Conservation (phyloP, 1,284 basidiomycete species). For the Ustilago trichophora region DNA sequence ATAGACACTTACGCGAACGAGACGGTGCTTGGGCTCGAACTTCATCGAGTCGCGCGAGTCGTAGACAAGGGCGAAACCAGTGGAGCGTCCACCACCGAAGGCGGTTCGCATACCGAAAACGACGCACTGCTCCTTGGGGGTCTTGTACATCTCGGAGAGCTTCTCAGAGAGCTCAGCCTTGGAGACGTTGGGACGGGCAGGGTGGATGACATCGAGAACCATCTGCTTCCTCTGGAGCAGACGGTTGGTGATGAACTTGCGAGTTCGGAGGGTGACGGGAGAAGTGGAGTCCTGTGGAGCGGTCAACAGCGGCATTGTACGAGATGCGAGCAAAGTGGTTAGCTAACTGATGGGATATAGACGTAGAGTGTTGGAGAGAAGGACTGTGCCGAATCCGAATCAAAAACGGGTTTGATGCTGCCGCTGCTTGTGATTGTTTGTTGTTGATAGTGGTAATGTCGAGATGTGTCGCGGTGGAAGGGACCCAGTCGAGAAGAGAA, state of each 20-base stretch:
- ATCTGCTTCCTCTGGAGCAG: conserved; percentile 83
- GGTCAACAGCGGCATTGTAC: not conserved
- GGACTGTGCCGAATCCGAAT: conserved; percentile 1
- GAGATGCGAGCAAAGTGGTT: not conserved
- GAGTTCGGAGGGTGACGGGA: conserved; percentile 94
- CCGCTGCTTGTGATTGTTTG: not conserved
- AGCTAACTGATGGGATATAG: conserved; percentile 2
- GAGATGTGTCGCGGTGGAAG: too few species aligned
- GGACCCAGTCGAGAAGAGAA: too few species aligned
- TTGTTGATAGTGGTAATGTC: not conserved
- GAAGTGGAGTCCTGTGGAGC: conserved; percentile 76
- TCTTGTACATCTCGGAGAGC: conserved; percentile 78
- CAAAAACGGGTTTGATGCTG: conserved; percentile 4
- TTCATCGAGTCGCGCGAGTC: conserved; percentile 90
- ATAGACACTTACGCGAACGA: conserved; percentile 78
- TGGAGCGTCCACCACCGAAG: conserved; percentile 98
- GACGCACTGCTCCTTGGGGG: conserved; percentile 73
- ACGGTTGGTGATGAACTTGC: conserved; percentile 99
- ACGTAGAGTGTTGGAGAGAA: not conserved
- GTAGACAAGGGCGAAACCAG: conserved; percentile 95
- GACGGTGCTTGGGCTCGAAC: conserved; percentile 95
- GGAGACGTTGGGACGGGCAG: conserved; percentile 91
- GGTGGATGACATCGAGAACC: conserved; percentile 94
- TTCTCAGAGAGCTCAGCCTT: conserved; percentile 92
- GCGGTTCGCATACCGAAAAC: conserved; percentile 78